Evolutionary conservation across 768 basidiomycete species (phyloP).

Genomic region (Roridomyces roridus): DNA sequence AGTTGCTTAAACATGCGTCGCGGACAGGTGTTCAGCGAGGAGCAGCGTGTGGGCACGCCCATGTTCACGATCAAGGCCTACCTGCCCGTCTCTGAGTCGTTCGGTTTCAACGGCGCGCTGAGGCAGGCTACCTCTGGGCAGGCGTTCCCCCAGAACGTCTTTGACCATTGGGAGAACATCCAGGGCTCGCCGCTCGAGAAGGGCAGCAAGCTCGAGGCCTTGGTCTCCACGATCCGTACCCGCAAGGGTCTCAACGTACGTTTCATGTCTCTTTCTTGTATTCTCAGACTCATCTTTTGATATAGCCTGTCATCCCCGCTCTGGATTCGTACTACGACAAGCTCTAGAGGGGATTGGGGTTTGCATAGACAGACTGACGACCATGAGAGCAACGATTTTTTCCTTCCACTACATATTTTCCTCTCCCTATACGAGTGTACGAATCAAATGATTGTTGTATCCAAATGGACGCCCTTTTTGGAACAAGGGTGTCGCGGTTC

Average conservation of each 20-base stretch:
- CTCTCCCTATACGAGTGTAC: neutral
- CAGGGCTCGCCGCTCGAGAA: constrained; percentile 59
- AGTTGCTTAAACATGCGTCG: constrained; percentile 90
- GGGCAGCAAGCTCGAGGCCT: constrained; percentile 70
- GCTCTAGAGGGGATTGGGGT: constrained; percentile 39
- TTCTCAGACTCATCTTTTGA: constrained; percentile 5
- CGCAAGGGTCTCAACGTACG: constrained; percentile 78
- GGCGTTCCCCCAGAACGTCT: constrained; percentile 96
- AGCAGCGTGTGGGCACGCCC: constrained; percentile 95
- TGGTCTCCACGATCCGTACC: constrained; percentile 64
- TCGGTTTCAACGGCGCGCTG: constrained; percentile 97
- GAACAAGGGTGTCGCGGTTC: too few relatives aligned
- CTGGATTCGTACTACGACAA: constrained; percentile 78
- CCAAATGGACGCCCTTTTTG: too few relatives aligned
- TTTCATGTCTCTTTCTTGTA: neutral
- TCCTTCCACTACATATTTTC: neutral
- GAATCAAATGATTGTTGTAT: neutral
- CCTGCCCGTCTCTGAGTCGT: constrained; percentile 89
- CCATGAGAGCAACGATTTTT: neutral
- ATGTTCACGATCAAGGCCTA: constrained; percentile 99
- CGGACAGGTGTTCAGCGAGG: constrained; percentile 97
- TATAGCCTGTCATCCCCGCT: constrained; percentile 67
- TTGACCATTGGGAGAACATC: constrained; percentile 79
- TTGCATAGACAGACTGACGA: constrained; percentile 1
- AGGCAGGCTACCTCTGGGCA: constrained; percentile 92